phyloP scores from a whole-genome alignment of 2,329 filamentous ascomycete species.

The Fusarium metavorans region DNA sequence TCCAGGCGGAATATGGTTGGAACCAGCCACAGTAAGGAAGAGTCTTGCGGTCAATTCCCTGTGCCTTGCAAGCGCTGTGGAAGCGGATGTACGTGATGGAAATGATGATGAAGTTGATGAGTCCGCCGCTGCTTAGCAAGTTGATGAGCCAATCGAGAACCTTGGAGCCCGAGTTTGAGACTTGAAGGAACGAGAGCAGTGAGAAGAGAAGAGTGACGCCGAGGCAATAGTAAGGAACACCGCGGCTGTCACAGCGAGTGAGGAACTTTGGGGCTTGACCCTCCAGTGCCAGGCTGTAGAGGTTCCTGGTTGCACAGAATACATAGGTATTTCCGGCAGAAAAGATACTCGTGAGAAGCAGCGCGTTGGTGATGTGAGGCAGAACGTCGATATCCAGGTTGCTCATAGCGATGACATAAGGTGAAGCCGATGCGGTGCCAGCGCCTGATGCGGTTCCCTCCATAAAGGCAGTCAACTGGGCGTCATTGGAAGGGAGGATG shows the following conservation, averaged over 20 bases:
- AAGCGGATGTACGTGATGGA: slow-evolving; percentile 58
- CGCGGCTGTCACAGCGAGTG: background rate
- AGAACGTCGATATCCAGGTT: background rate
- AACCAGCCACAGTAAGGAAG: slow-evolving; percentile 68
- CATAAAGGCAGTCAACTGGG: background rate
- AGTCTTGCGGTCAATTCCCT: slow-evolving; percentile 60
- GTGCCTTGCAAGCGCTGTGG: slow-evolving; percentile 63
- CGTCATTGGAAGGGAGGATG: background rate
- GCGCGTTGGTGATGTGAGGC: background rate
- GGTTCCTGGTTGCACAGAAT: background rate
- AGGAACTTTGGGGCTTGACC: background rate
- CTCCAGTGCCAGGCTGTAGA: background rate
- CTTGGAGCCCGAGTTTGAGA: slow-evolving; percentile 66
- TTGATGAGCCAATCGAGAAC: slow-evolving; percentile 65
- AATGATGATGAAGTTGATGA: slow-evolving; percentile 71
- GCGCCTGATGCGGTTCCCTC: background rate
- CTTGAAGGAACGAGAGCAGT: slow-evolving; percentile 55
- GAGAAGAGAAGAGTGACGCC: slow-evolving; percentile 67
- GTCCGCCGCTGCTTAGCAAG: slow-evolving; percentile 65
- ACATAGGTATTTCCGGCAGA: background rate
- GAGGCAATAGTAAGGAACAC: background rate
- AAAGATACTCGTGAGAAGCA: background rate
- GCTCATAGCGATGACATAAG: background rate
- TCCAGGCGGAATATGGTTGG: slow-evolving; percentile 67
- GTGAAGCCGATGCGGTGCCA: background rate